Evolutionary conservation across 768 basidiomycete species (phyloP), one percentile per base, ranked within the genome.

Genomic region (Amanita inopinata): DNA sequence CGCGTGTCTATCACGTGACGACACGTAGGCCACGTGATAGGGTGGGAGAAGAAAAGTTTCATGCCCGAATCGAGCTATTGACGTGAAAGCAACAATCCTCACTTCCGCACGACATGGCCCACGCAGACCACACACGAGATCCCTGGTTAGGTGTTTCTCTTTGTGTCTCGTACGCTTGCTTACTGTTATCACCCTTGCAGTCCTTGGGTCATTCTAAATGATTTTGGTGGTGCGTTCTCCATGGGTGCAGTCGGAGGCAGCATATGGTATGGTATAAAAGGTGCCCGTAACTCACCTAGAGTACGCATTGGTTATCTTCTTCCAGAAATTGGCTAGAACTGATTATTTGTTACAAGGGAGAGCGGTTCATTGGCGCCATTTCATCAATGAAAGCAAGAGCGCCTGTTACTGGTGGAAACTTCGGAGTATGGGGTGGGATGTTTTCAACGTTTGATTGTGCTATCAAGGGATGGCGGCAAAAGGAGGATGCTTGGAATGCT

Each of bases 391-490:
- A 98, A 70, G 93, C 96, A 17, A 78, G 96, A 44, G 94, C 96
- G 47, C 96, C 96, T 3, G 96, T 99, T 19, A 91, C 93, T 8
- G 96, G 96, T 38, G 96, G 94, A 20, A 94, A 97, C 66, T 96
- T 94, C 59, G 84, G 86, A 53, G 83, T 89, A 11, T 90, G 88
- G 86, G 88, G 94, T 59, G 96, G 94, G 51, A 85, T 99, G 80
- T 99, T 99, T 62, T 97, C 92, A 33, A 87, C 90, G 24, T 99
- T 96, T 53, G 96, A 98, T 62, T 99, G 96, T 61, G 92, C 92
- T 0, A 85, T 99, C 53, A 98, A 99, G 65, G 89, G 91, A 10
- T 89, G 79, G 70, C 74, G 92, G 60, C 91, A 96, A 68, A 96
- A 97, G 60, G 92, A 96, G 64, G 93, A 96, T 61, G 87, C 94